Evolutionary conservation across 2,329 filamentous ascomycete species (phyloP).

Genomic region (Calycina marina): DNA sequence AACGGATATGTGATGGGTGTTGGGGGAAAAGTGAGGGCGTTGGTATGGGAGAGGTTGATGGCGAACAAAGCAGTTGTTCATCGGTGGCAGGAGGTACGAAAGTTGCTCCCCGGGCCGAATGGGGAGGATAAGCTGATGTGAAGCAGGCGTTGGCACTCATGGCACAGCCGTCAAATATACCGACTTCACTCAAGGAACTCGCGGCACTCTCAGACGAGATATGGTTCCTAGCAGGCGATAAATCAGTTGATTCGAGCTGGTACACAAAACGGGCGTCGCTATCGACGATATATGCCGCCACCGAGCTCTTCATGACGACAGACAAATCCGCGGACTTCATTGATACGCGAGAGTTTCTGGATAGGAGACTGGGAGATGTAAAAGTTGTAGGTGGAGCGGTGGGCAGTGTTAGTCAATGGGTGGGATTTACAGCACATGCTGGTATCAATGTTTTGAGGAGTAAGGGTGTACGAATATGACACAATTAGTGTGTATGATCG

Average conservation of each 20-base stretch:
- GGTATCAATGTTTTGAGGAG: constrained; percentile 73
- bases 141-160: constrained; percentile 63
- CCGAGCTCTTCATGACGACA: constrained; percentile 89
- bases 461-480: constrained; percentile 63
- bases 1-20: constrained; percentile 28
- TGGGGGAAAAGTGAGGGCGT: constrained; percentile 48
- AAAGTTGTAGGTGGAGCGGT: constrained; percentile 46
- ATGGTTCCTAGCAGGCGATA: constrained; percentile 72
- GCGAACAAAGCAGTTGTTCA: constrained; percentile 60
- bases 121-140: background rate
- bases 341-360: constrained; percentile 70
- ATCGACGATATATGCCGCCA: constrained; percentile 55
- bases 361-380: constrained; percentile 53
- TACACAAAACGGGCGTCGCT: constrained; percentile 59
- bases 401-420: constrained; percentile 56
- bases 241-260: constrained; percentile 72
- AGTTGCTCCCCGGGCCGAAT: background rate
- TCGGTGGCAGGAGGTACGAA: constrained; percentile 71
- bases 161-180: constrained; percentile 68
- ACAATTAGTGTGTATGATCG: too few species aligned
- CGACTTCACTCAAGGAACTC: constrained; percentile 64
- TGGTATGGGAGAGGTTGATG: constrained; percentile 65
- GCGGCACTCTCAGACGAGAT: constrained; percentile 82
- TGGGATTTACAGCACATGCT: constrained; percentile 66
- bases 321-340: constrained; percentile 59